phyloP scores from a whole-genome alignment of 345 rosid species.

The Clausena lansium region DNA sequence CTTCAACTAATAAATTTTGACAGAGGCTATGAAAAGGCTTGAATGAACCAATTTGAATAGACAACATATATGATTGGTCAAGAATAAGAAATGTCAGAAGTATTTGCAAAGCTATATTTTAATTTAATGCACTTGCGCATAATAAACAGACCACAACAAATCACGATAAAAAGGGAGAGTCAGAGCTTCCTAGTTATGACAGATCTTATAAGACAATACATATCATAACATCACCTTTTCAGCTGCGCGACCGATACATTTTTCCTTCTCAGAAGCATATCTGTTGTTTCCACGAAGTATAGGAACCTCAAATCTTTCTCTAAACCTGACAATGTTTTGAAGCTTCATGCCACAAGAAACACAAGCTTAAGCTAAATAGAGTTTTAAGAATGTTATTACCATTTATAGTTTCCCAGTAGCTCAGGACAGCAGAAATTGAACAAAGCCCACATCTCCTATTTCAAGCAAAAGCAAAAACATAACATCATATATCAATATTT shows the following conservation, averaged over 20 bases:
- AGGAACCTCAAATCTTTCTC: constrained; percentile 65
- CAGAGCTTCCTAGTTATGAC: neutral
- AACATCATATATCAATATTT: neutral
- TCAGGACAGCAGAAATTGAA: constrained; percentile 90
- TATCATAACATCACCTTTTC: constrained; percentile 65
- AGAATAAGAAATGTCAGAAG: no score
- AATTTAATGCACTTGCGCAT: neutral
- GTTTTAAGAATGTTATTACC: constrained; percentile 42
- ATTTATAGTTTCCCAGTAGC: constrained; percentile 74
- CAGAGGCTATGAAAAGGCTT: neutral
- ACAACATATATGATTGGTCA: no score
- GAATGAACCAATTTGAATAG: no score
- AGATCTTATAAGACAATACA: neutral
- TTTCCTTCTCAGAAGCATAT: constrained; percentile 83
- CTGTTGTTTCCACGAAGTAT: constrained; percentile 90
- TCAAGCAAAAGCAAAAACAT: constrained; percentile 4
- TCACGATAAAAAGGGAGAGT: neutral
- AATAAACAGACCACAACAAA: neutral
- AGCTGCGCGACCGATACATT: constrained; percentile 76
- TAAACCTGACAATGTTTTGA: constrained; percentile 56
- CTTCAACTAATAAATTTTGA: neutral
- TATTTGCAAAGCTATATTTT: no score
- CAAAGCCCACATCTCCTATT: constrained; percentile 90
- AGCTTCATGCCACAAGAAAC: constrained; percentile 18
- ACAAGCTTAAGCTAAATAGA: constrained; percentile 18